phyloP scores from a whole-genome alignment of 306 rosid genomes.

The Arachis hypogaea region DNA sequence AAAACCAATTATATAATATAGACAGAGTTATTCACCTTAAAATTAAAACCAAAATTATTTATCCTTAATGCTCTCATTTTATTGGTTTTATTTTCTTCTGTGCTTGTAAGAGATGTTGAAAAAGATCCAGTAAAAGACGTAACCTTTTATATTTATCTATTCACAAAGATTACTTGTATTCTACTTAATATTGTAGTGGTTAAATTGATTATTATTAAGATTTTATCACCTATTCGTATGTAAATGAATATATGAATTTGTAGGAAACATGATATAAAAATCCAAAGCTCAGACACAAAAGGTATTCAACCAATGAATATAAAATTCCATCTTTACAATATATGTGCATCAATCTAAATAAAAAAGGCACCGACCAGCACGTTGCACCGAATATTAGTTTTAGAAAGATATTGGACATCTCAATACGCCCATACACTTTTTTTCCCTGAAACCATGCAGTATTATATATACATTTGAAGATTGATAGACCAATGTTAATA shows the following conservation, averaged over 20 bases:
- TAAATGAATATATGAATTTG: too few species aligned
- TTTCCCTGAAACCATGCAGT: too few species aligned
- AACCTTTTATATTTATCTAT: not conserved
- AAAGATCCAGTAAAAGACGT: not conserved
- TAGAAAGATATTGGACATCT: not conserved
- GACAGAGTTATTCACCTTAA: not conserved
- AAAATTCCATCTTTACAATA: not conserved
- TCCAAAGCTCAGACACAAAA: too few species aligned
- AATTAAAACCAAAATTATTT: not conserved
- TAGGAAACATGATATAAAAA: too few species aligned
- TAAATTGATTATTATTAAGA: too few species aligned
- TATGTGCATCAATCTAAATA: not conserved
- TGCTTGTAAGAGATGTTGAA: not conserved
- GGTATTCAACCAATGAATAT: not conserved
- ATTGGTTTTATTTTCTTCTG: not conserved
- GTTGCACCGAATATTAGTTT: not conserved
- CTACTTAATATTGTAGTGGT: too few species aligned
- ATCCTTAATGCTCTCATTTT: not conserved
- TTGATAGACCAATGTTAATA: not conserved
- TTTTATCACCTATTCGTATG: too few species aligned
- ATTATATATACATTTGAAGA: not conserved
- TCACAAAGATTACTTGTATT: not conserved
- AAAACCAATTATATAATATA: too few species aligned
- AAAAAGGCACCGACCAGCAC: slow-evolving; percentile 1
- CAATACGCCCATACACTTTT: not conserved